phyloP scores from a whole-genome alignment of 2,329 filamentous ascomycete genomes.

The Ophiocordyceps camponoti-floridani region DNA sequence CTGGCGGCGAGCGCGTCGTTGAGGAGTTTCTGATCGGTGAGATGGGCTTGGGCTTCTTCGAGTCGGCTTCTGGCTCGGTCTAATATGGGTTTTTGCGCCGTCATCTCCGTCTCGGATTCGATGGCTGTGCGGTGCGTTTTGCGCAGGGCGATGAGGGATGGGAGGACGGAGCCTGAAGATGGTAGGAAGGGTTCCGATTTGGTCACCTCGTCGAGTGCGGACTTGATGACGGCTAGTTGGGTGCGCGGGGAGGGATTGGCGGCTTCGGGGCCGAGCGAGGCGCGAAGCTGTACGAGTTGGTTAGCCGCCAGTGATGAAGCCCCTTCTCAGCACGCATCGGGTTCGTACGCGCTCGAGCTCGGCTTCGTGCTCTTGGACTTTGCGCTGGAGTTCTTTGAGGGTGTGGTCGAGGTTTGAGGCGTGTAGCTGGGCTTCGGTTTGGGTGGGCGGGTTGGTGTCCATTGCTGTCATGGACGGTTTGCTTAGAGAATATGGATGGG shows the following conservation, averaged over 20 bases:
- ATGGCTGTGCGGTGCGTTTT: conserved; percentile 45
- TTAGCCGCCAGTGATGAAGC: neutral
- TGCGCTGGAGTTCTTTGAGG: conserved; percentile 44
- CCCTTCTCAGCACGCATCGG: neutral
- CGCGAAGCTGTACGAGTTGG: neutral
- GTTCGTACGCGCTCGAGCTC: conserved; percentile 25
- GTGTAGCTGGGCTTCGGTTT: conserved; percentile 11
- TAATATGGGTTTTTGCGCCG: conserved; percentile 21
- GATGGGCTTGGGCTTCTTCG: conserved; percentile 28
- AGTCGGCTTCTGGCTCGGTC: conserved; percentile 26
- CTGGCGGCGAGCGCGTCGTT: conserved; percentile 34
- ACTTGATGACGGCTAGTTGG: conserved; percentile 30
- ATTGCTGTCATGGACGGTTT: conserved; percentile 4
- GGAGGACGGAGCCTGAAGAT: conserved; percentile 46
- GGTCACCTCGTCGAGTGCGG: conserved; percentile 47
- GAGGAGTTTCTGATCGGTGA: conserved; percentile 38
- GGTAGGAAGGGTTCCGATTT: conserved; percentile 48
- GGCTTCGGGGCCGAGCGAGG: conserved; percentile 5
- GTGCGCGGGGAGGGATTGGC: conserved; percentile 10
- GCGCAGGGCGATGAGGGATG: conserved; percentile 53
- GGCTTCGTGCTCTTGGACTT: conserved; percentile 34
- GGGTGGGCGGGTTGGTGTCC: conserved; percentile 8
- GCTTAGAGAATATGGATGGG: neutral
- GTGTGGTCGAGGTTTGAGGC: conserved; percentile 45
- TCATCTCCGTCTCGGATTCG: conserved; percentile 44